Percentiles rank a stretch among this genome's conserved stretches.
These are phyloP conservation scores for Phaffomyces antillensis DNA, from an alignment of 805 yeast species.

Conservation along the genomic window DNA sequence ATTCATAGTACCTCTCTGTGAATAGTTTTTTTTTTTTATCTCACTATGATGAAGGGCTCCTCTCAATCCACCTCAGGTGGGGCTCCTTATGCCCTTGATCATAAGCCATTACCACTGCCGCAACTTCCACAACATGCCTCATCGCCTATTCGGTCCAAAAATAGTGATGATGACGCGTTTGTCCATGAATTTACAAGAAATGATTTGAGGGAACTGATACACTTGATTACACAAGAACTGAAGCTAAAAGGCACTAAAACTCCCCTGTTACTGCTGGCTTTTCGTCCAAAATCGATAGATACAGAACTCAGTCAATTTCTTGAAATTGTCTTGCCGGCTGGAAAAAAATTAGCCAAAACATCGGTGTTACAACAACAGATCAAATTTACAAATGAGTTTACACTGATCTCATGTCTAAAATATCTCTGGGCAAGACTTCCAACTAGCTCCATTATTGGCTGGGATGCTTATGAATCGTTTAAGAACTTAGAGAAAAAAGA, in stretches of 20 bases:
- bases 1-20: no score
- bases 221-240: constrained; percentile 62
- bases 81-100: neutral
- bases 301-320: constrained; percentile 51
- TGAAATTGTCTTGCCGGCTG: constrained; percentile 50
- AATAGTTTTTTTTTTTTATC: no score
- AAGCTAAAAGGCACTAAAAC: constrained; percentile 64
- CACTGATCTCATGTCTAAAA: constrained; percentile 66
- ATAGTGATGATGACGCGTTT: constrained; percentile 11
- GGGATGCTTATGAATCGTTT: constrained; percentile 75
- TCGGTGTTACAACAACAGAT: constrained; percentile 39
- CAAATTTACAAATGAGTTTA: constrained; percentile 53
- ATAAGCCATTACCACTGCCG: neutral
- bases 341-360: constrained; percentile 38
- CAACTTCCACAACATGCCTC: neutral
- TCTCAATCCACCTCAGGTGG: neutral
- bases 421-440: constrained; percentile 86
- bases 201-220: constrained; percentile 60
- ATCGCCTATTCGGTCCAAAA: neutral
- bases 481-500: constrained; percentile 56
- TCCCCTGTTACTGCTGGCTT: constrained; percentile 71
- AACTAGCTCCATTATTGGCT: constrained; percentile 71
- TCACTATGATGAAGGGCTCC: neutral
- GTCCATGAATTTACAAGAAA: constrained; percentile 51
- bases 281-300: constrained; percentile 63